Percentiles rank a stretch among this genome's conserved stretches.
Conservation (phyloP, 106 monocot genomes). For the Allium cepa region DNA sequence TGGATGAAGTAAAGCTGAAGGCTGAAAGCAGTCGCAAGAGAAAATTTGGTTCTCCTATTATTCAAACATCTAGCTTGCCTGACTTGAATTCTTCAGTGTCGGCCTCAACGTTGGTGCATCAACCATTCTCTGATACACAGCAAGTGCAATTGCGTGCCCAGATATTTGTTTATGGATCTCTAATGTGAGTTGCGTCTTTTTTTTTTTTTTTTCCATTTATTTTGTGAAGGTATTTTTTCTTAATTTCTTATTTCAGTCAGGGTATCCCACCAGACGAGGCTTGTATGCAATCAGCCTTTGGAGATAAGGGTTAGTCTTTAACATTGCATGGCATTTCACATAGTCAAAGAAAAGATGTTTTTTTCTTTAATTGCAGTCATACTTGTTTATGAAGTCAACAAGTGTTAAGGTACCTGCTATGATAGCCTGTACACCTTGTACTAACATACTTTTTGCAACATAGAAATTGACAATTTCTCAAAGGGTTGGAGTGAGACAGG, state of each 20-base stretch:
- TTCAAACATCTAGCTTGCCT: constrained; percentile 41
- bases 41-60: constrained; percentile 19
- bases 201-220: neutral
- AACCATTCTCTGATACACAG: constrained; percentile 82
- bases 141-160: constrained; percentile 95
- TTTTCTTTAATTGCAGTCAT: no score
- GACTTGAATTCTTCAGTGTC: constrained; percentile 41
- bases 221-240: neutral
- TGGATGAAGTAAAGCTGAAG: constrained; percentile 14
- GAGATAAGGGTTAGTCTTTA: constrained; percentile 51
- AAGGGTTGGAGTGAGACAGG: no score
- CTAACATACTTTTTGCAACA: no score
- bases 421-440: no score
- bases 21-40: constrained; percentile 19
- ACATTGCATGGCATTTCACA: no score
- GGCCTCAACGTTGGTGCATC: constrained; percentile 33
- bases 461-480: no score
- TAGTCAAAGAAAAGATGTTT: no score
- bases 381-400: no score
- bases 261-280: constrained; percentile 82
- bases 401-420: no score
- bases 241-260: constrained; percentile 45
- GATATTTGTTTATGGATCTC: constrained; percentile 93
- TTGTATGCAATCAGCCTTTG: constrained; percentile 79
- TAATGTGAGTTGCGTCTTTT: constrained; percentile 55